phyloP scores from a whole-genome alignment of 352 stramenopile genomes.

The Blastocystis sp. region DNA sequence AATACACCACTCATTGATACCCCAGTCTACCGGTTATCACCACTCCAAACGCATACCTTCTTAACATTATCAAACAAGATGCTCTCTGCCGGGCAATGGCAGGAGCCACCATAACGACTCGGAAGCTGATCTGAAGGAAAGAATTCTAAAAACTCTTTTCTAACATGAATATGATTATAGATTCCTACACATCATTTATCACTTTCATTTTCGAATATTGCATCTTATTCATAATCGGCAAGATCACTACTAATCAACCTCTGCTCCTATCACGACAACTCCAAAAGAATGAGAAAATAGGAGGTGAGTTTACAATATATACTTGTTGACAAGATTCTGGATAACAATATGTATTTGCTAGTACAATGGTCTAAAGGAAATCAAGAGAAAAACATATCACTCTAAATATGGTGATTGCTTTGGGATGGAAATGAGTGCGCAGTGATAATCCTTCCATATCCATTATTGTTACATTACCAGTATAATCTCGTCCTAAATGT shows the following conservation, averaged over 20 bases:
- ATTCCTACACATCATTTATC: neutral
- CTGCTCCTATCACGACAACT: too few species aligned
- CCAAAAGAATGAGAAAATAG: conserved; percentile 28
- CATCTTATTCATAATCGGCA: neutral
- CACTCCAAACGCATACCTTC: neutral
- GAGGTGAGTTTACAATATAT: conserved; percentile 16
- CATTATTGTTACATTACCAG: conserved; percentile 33
- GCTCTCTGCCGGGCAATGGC: neutral
- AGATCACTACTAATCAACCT: conserved; percentile 7
- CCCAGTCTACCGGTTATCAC: neutral
- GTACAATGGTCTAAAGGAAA: neutral
- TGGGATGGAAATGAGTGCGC: neutral
- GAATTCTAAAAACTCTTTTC: neutral
- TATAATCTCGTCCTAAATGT: neutral
- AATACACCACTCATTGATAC: neutral
- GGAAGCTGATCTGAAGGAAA: neutral
- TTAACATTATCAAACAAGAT: neutral
- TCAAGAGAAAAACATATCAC: neutral
- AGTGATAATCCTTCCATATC: conserved; percentile 21
- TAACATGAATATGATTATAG: neutral
- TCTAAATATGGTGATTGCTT: conserved; percentile 15
- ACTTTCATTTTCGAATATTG: conserved; percentile 2
- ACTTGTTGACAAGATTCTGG: conserved; percentile 3
- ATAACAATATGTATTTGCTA: conserved; percentile 19
- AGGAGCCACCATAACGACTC: neutral